Evolutionary conservation across 768 basidiomycete species (phyloP).

Genomic region (Jaapia argillacea): DNA sequence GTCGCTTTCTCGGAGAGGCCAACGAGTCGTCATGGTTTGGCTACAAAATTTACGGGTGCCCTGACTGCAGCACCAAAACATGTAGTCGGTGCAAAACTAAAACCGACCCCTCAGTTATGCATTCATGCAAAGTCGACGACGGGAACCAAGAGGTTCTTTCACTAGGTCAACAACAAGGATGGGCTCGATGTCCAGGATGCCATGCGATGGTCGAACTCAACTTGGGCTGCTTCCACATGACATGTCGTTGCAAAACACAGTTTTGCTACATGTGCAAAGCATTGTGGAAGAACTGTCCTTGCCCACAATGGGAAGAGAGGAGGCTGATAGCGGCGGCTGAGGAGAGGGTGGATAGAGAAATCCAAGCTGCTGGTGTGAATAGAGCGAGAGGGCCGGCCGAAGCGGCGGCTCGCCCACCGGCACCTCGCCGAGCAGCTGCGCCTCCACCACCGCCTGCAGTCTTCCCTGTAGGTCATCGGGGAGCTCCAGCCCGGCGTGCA

Average conservation of each 20-base stretch:
- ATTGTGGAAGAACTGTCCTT: constrained; percentile 16
- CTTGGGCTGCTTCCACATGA: constrained; percentile 30
- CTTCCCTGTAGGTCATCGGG: too few species aligned
- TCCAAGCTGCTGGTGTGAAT: too few species aligned
- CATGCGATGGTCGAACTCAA: constrained; percentile 26
- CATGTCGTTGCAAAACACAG: constrained; percentile 26
- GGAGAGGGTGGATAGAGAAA: neutral
- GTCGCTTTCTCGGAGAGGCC: neutral
- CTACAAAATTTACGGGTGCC: too few species aligned
- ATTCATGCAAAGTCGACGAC: constrained; percentile 9
- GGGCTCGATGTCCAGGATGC: constrained; percentile 31
- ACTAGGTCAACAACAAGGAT: constrained; percentile 18
- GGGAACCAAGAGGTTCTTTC: constrained; percentile 17
- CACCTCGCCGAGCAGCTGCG: too few species aligned
- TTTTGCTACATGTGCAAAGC: constrained; percentile 35
- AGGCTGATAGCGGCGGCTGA: neutral
- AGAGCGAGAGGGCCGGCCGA: too few species aligned
- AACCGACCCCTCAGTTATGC: constrained; percentile 2
- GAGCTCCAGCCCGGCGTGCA: too few species aligned
- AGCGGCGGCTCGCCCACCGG: too few species aligned
- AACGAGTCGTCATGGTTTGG: too few species aligned
- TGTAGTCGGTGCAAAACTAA: constrained; percentile 9
- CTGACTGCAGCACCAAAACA: constrained; percentile 9
- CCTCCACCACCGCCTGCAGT: too few species aligned
- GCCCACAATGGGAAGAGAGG: constrained; percentile 6